These are phyloP conservation scores for Neurospora sp. DNA, from an alignment of 495 filamentous ascomycete genomes.

Conservation along the genomic window DNA sequence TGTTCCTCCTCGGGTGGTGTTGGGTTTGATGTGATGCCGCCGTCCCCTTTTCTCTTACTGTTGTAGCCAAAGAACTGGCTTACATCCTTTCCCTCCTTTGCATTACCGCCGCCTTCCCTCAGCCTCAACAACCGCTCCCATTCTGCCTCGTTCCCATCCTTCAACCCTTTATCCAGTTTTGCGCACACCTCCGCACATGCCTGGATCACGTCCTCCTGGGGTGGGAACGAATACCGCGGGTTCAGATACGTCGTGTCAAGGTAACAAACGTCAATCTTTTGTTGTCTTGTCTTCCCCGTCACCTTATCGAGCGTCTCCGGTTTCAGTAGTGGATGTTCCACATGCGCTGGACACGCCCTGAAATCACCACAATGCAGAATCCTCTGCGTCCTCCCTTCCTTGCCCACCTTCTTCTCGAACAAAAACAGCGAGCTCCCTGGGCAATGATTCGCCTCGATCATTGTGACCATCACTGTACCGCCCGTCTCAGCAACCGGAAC, in stretches of 20 bases:
- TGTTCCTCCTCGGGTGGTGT: background rate
- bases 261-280: constrained; percentile 89
- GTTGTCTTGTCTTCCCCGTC: constrained; percentile 61
- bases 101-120: constrained; percentile 8
- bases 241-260: constrained; percentile 96
- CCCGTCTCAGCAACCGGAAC: constrained; percentile 68
- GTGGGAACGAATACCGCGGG: constrained; percentile 90
- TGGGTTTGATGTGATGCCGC: constrained; percentile 1
- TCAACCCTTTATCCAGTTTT: constrained; percentile 30
- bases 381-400: constrained; percentile 52
- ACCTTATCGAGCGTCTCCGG: constrained; percentile 60
- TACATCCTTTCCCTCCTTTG: constrained; percentile 20
- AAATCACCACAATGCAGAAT: constrained; percentile 96
- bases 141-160: constrained; percentile 17
- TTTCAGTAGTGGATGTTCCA: constrained; percentile 69
- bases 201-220: constrained; percentile 71
- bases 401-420: constrained; percentile 66
- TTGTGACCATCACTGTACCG: constrained; percentile 69
- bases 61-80: constrained; percentile 32
- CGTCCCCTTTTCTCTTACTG: constrained; percentile 6
- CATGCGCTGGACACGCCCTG: constrained; percentile 75
- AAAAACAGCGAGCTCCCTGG: constrained; percentile 90
- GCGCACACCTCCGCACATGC: constrained; percentile 89
- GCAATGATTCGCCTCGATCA: constrained; percentile 96
- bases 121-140: constrained; percentile 23